Percentiles rank a stretch among this genome's conserved stretches.
Evolutionary conservation across 1,139 yeast species (phyloP).

Genomic region (Diutina rugosa): DNA sequence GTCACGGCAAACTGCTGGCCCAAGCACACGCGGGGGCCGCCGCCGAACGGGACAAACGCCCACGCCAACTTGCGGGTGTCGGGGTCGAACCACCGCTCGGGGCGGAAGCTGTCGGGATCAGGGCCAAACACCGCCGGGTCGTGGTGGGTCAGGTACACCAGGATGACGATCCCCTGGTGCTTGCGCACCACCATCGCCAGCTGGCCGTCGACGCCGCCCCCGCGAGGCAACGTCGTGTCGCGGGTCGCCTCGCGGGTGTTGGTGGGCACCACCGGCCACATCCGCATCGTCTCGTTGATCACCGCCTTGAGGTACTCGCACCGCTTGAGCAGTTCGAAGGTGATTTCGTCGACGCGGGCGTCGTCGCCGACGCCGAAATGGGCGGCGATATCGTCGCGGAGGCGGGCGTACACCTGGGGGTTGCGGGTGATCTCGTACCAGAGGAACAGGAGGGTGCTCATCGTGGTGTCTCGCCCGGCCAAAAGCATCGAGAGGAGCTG

Average conservation of each 20-base stretch:
- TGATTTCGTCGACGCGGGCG: conserved; percentile 1
- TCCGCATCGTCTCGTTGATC: conserved; percentile 5
- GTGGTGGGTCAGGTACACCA: conserved; percentile 4
- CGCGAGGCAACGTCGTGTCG: conserved; percentile 6
- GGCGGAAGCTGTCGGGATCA: conserved; percentile 5
- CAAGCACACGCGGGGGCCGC: conserved; percentile 8
- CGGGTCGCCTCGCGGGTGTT: conserved; percentile 4
- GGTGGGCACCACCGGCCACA: conserved; percentile 6
- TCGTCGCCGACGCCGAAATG: conserved; percentile 4
- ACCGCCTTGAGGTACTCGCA: conserved; percentile 5
- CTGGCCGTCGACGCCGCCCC: conserved; percentile 5
- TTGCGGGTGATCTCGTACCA: not conserved
- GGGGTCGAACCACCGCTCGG: conserved; percentile 5
- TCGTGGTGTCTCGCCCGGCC: conserved; percentile 1
- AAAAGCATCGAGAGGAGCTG: not conserved
- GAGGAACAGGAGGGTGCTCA: not conserved
- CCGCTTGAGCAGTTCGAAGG: conserved; percentile 5
- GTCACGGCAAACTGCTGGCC: conserved; percentile 8
- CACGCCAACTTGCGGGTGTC: conserved; percentile 4
- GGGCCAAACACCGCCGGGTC: conserved; percentile 4
- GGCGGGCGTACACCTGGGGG: not conserved
- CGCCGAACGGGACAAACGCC: conserved; percentile 7
- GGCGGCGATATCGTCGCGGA: not conserved
- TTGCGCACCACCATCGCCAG: conserved; percentile 4
- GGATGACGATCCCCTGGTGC: conserved; percentile 4